Conservation (phyloP, 2,329 filamentous ascomycete genomes). For the Cladosporium sphaerospermum region DNA sequence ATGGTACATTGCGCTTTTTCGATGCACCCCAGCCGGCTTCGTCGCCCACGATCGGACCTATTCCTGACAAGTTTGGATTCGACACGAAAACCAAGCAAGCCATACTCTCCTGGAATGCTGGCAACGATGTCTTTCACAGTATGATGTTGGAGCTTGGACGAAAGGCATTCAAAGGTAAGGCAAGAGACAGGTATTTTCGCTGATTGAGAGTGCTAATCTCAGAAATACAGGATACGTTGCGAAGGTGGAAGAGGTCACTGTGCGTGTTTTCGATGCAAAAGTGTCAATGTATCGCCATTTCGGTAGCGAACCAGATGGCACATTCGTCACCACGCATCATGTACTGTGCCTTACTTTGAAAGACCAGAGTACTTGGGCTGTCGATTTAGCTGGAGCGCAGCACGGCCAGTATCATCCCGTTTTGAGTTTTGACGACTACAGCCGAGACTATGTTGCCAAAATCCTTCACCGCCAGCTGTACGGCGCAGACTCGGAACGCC, state of each 20-base stretch:
- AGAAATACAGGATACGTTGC: not conserved
- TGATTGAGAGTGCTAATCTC: not conserved
- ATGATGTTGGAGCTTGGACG: not conserved
- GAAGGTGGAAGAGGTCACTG: not conserved
- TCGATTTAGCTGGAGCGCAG: conserved; percentile 17
- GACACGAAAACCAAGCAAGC: not conserved
- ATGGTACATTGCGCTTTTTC: not conserved
- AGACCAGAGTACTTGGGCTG: conserved; percentile 11
- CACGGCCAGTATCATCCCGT: conserved; percentile 15
- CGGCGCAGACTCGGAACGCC: not conserved
- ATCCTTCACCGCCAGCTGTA: not conserved
- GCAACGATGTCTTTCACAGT: not conserved
- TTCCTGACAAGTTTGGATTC: not conserved
- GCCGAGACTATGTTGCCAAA: not conserved
- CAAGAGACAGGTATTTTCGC: too few species aligned
- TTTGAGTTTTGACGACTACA: conserved; percentile 1
- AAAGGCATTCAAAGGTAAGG: not conserved
- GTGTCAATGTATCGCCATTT: not conserved
- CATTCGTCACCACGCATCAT: not conserved
- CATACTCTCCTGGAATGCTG: not conserved
- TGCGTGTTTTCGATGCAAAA: not conserved
- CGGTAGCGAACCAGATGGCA: not conserved
- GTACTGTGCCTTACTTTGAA: conserved; percentile 8
- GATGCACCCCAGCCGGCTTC: not conserved
- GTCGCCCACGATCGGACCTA: not conserved